phyloP scores from a whole-genome alignment of 352 stramenopile genomes.

The Phytopythium vexans region DNA sequence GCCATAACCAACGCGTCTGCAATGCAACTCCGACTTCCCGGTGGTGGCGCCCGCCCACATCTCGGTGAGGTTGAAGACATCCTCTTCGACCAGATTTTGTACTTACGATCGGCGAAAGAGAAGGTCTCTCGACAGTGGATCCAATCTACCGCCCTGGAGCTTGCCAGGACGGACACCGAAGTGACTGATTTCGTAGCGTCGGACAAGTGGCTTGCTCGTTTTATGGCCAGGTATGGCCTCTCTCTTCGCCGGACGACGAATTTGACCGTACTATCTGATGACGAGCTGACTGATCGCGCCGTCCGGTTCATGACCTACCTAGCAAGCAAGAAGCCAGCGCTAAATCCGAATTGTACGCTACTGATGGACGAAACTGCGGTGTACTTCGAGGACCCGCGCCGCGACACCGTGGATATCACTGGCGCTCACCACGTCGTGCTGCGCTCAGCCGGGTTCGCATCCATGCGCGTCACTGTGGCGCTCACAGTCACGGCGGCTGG shows the following conservation, averaged over 20 bases:
- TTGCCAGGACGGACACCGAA: too few species aligned
- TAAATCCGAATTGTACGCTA: constrained; percentile 13
- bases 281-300: constrained; percentile 9
- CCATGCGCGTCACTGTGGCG: constrained; percentile 17
- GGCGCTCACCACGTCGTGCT: constrained; percentile 19
- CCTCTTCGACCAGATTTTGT: constrained; percentile 11
- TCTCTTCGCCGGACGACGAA: constrained; percentile 19
- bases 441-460: constrained; percentile 19
- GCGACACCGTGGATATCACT: constrained; percentile 12
- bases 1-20: constrained; percentile 6
- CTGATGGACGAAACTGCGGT: constrained; percentile 26
- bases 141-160: too few species aligned
- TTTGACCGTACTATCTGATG: constrained; percentile 13
- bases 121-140: constrained; percentile 10
- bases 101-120: constrained; percentile 5
- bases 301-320: constrained; percentile 11
- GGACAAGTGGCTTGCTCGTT: constrained; percentile 18
- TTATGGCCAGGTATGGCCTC: constrained; percentile 24
- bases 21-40: not conserved
- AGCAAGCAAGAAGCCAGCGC: not conserved
- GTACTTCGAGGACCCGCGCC: constrained; percentile 18
- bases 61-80: constrained; percentile 12
- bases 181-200: too few species aligned
- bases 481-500: constrained; percentile 8
- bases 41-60: not conserved